Percentiles rank a stretch among this genome's conserved stretches.
phyloP scores from a whole-genome alignment of 805 yeast species.

The Clavispora fructus region DNA sequence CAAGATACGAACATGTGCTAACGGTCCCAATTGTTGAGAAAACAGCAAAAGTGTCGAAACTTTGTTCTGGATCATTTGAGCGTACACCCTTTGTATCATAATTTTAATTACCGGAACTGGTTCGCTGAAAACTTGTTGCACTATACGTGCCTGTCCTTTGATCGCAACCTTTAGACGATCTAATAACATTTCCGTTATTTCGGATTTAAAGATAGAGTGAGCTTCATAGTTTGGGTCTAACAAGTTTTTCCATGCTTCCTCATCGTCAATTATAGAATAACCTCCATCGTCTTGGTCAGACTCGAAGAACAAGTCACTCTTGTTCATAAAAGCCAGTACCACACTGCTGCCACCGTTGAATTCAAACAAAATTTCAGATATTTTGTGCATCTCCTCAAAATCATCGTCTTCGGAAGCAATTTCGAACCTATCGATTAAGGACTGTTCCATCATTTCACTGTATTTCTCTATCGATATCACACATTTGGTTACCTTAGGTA shows the following conservation, averaged over 20 bases:
- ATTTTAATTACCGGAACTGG: conserved; percentile 64
- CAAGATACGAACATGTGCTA: conserved; percentile 72
- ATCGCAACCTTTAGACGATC: conserved; percentile 52
- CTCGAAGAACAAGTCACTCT: conserved; percentile 63
- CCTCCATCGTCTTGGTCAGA: conserved; percentile 27
- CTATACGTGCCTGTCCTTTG: conserved; percentile 66
- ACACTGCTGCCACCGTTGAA: conserved; percentile 85
- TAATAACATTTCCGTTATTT: conserved; percentile 46
- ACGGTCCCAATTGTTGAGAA: conserved; percentile 56
- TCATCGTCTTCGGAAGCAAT: conserved; percentile 68
- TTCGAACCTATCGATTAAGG: conserved; percentile 64
- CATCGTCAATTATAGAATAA: conserved; percentile 34
- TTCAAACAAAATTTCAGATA: conserved; percentile 67
- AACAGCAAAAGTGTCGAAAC: conserved; percentile 54
- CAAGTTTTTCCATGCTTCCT: conserved; percentile 53
- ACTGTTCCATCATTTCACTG: conserved; percentile 72
- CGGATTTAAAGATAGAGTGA: conserved; percentile 45
- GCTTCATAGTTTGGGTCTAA: conserved; percentile 47
- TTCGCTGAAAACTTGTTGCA: conserved; percentile 66
- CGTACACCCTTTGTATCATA: conserved; percentile 71
- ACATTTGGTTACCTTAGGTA: conserved; percentile 39
- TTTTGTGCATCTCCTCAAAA: conserved; percentile 65
- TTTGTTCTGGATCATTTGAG: conserved; percentile 58
- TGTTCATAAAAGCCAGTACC: conserved; percentile 74
- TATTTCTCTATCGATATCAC: conserved; percentile 53